Base-by-base conservation (phyloP, 148 eudicot genomes). In the Cornus florida region DNA sequence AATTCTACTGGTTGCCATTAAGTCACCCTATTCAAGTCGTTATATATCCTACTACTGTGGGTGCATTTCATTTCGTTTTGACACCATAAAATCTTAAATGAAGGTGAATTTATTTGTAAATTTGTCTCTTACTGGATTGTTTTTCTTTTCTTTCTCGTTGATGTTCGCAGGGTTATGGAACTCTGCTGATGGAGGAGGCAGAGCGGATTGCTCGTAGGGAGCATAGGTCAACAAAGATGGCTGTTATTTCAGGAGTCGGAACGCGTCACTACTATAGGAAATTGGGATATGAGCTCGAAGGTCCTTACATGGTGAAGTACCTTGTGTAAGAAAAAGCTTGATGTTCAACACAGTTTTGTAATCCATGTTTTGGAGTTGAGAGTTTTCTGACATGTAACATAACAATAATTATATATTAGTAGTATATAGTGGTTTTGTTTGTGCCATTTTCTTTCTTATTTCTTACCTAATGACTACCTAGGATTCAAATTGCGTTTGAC, bases 171-270 rank as follows among this genome's bases (percentile, higher is more conserved):
- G 99, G 99, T 50, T 96, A 96, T 74, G 99, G 99, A 70, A 96
- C 99, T 9, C 92, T 96, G 33, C 85, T 96, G 22, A 96, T 96
- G 99, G 99, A 96, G 83, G 99, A 93, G 86, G 99, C 99, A 48
- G 98, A 93, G 87, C 83, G 87, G 79, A 93, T 96, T 73, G 99
- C 99, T 28, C 75, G 88, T 16, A 81, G 84, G 72, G 99, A 93
- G 90, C 99, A 96, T 83, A 90, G 94, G 56, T 96, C 99, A 4
- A 86, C 82, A 70, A 96, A 93, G 84, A 72, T 96, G 48, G 99
- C 97, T 46, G 95, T 96, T 9, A 96, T 96, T 64, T 96, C 99
- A 31, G 99, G 99, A 1, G 98, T 96, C 23, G 99, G 99, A 68
- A 96, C 99, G 35, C 92, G 99, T 17, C 99, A 92, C 84, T 96